Evolutionary conservation across 2,329 filamentous ascomycete genomes (phyloP), one percentile per base, ranked within the genome.

Genomic region (Talaromyces atroroseus): DNA sequence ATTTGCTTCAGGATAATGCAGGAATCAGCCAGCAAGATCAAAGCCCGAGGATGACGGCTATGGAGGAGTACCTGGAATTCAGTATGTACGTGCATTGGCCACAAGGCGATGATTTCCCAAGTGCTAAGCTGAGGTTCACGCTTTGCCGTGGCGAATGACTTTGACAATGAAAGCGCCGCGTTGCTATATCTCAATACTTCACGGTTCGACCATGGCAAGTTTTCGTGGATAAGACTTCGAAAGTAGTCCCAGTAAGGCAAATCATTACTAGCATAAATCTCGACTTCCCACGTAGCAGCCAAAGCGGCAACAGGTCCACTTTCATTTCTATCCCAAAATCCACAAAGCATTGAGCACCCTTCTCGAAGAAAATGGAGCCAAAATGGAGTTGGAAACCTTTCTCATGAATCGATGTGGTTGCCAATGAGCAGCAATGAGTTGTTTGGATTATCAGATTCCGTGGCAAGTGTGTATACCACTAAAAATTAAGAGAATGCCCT

Each of bases 1-100:
- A 71, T 62, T 5, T 62, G 62, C 21, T 66, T 64, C 2, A 76
- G 59, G 7, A 72, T 59, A 12, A 71, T 64, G 14, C 69, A 66
- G 56, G 73, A 77, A 52, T 73, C 65, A 46, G 73, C 69, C 14
- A 76, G 55, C 21, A 76, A 57, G 2, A 71, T 65, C 20, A 77
- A 59, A 2, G 72, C 69, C 1, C 65, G 67, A 7, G 71, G 64
- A 16, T 71, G 63, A 21, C 62, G 61, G 38, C 67, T 61, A 5
- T 66, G 66, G 1, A 76, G 56, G 46, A 69, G 54, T 1, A 58
- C 55, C 18, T 71, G 56, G 53, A 71, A 76, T 5, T 62, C 66
- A 1, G 64, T 54, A 5, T 63, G 61, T 5, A 76, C 58, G 8
- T 68, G 65, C 36, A 72, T 61, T 7, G 74, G 72, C 74, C 73